A percentile compares a stretch with the other conserved stretches of the same genome.
These are phyloP conservation scores for Candida endomychidarum DNA, from an alignment of 805 yeast species.

Conservation along the genomic window DNA sequence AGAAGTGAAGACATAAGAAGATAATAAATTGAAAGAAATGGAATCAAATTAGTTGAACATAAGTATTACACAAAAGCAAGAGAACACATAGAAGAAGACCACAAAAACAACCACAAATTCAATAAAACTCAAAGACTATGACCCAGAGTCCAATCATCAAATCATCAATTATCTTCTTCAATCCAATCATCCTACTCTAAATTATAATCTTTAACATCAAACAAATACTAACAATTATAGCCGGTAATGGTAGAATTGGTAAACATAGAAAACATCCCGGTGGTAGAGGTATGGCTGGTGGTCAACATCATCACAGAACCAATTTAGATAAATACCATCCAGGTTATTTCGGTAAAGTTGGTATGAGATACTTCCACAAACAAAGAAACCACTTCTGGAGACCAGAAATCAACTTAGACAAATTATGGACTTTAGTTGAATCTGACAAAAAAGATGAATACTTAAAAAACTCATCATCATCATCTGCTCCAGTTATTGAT, in stretches of 20 bases:
- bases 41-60: too few species aligned
- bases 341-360: conserved; percentile 99
- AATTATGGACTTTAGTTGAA: conserved; percentile 96
- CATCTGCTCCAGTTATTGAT: conserved; percentile 98
- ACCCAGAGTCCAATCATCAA: too few species aligned
- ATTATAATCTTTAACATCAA: too few species aligned
- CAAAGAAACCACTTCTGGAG: conserved; percentile 94
- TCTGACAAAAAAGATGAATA: conserved; percentile 92
- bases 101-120: too few species aligned
- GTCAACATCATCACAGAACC: conserved; percentile 99
- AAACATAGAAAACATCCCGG: conserved; percentile 99
- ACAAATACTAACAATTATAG: conserved; percentile 48
- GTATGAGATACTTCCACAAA: conserved; percentile 99
- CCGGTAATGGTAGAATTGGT: conserved; percentile 99
- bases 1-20: too few species aligned
- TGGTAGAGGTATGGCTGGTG: conserved; percentile 99
- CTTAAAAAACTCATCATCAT: conserved; percentile 77
- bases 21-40: too few species aligned
- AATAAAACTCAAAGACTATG: too few species aligned
- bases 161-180: not conserved
- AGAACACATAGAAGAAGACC: too few species aligned
- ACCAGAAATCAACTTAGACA: conserved; percentile 97
- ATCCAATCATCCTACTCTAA: not conserved
- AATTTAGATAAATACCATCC: conserved; percentile 99
- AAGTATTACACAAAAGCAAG: too few species aligned